Percentiles rank a stretch among this genome's conserved stretches.
These are phyloP conservation scores for Lactarius quietus DNA, from an alignment of 768 basidiomycete genomes.

Conservation along the genomic window DNA sequence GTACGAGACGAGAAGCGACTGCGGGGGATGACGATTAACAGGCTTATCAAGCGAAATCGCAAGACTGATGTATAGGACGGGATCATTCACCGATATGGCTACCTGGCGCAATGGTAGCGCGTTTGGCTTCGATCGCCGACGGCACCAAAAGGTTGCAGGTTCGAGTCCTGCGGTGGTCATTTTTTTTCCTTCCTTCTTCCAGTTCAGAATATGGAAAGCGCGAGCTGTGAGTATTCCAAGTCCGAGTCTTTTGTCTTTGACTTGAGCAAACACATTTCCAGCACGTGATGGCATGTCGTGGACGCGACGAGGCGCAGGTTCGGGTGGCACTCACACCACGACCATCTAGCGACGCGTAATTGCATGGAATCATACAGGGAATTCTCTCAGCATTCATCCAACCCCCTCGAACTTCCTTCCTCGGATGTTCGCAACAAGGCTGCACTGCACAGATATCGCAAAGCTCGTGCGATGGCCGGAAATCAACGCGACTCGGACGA, in stretches of 20 bases:
- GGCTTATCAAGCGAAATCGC: neutral
- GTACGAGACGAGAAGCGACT: neutral
- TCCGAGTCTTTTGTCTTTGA: neutral
- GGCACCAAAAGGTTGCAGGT: conserved; percentile 94
- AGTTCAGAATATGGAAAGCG: too few species aligned
- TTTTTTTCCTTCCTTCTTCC: neutral
- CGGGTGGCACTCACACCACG: neutral
- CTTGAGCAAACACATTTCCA: neutral
- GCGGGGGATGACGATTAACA: neutral
- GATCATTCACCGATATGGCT: conserved; percentile 1
- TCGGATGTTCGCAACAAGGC: conserved; percentile 52
- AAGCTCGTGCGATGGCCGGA: conserved; percentile 35
- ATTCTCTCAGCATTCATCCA: conserved; percentile 70
- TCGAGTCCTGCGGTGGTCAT: conserved; percentile 83
- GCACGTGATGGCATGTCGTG: conserved; percentile 16
- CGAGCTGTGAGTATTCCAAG: neutral
- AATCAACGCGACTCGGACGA: conserved; percentile 46
- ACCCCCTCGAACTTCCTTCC: conserved; percentile 65
- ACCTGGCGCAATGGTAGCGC: conserved; percentile 94
- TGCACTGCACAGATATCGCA: conserved; percentile 40
- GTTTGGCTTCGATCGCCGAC: conserved; percentile 84
- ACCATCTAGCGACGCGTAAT: conserved; percentile 5
- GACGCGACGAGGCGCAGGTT: neutral
- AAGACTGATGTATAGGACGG: neutral
- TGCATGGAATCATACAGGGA: conserved; percentile 38